Percentiles rank a stretch among this genome's conserved stretches.
Evolutionary conservation across 805 yeast genomes (phyloP).

Genomic region (Wickerhamiella domercqiae): DNA sequence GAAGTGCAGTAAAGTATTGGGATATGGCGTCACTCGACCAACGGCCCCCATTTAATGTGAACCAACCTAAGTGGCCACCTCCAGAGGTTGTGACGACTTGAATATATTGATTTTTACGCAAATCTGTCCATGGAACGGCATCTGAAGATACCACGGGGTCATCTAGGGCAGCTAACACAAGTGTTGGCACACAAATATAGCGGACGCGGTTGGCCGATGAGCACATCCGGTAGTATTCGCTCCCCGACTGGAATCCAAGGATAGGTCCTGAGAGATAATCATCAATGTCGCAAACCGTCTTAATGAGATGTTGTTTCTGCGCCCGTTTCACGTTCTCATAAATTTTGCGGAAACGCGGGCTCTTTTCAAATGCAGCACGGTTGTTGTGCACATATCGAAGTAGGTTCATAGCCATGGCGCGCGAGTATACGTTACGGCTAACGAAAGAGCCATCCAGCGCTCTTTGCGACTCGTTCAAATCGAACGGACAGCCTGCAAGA

Average conservation of each 20-base stretch:
- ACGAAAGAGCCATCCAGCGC: conserved; percentile 29
- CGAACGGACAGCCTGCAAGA: conserved; percentile 62
- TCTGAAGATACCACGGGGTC: conserved; percentile 55
- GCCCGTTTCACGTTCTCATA: conserved; percentile 9
- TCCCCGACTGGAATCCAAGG: conserved; percentile 48
- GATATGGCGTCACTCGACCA: conserved; percentile 49
- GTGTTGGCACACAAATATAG: conserved; percentile 44
- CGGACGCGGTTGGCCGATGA: conserved; percentile 40
- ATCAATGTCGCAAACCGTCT: conserved; percentile 42
- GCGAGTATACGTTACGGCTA: conserved; percentile 35
- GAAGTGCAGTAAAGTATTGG: conserved; percentile 27
- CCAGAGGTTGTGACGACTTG: conserved; percentile 41
- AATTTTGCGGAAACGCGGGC: conserved; percentile 21
- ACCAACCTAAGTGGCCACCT: conserved; percentile 84
- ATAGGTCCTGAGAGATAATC: conserved; percentile 45
- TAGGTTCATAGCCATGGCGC: conserved; percentile 36
- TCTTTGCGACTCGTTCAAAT: conserved; percentile 36
- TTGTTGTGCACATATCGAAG: conserved; percentile 31
- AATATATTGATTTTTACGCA: conserved; percentile 42
- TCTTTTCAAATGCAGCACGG: conserved; percentile 24
- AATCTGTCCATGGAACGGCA: conserved; percentile 38
- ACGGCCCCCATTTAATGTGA: conserved; percentile 39
- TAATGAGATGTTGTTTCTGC: conserved; percentile 12
- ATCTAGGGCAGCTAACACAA: conserved; percentile 50
- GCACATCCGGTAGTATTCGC: conserved; percentile 50